These are phyloP conservation scores for Botrytis porri DNA, from an alignment of 2,329 filamentous ascomycete species.

Conservation along the genomic window DNA sequence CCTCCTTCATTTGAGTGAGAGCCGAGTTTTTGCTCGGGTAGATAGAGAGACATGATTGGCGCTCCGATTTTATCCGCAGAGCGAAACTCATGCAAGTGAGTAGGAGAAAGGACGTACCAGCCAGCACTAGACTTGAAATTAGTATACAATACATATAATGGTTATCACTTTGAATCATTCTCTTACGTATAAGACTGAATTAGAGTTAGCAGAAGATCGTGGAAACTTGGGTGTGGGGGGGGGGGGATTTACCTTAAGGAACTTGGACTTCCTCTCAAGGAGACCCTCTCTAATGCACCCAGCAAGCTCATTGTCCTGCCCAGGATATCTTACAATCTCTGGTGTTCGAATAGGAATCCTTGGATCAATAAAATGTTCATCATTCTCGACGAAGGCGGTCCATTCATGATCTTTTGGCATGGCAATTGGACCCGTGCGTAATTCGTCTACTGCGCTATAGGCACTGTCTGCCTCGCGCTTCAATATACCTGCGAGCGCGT, in stretches of 20 bases:
- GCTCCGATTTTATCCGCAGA: conserved; percentile 91
- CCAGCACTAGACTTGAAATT: conserved; percentile 13
- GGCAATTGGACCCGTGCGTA: conserved; percentile 80
- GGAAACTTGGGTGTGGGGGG: not conserved
- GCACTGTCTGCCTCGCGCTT: conserved; percentile 86
- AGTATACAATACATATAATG: not conserved
- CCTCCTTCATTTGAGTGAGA: conserved; percentile 81
- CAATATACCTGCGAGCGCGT: conserved; percentile 85
- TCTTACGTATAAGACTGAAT: conserved; percentile 39
- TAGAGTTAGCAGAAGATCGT: conserved; percentile 8
- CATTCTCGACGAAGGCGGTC: conserved; percentile 71
- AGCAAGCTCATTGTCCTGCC: conserved; percentile 75
- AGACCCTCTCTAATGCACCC: conserved; percentile 86
- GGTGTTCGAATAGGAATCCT: conserved; percentile 72
- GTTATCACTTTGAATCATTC: not conserved
- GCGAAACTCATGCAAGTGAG: conserved; percentile 97
- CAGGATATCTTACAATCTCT: conserved; percentile 86
- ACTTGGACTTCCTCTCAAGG: conserved; percentile 97
- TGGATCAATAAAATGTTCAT: conserved; percentile 85
- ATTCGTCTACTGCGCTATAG: conserved; percentile 72
- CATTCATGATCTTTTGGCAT: conserved; percentile 95
- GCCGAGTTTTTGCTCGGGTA: conserved; percentile 92
- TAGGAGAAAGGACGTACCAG: conserved; percentile 90
- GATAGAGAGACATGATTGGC: conserved; percentile 92
- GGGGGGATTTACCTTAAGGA: conserved; percentile 50